Percentiles rank a stretch among this genome's conserved stretches.
phyloP scores from a whole-genome alignment of 1,284 basidiomycete species.

The Ganoderma sinense region DNA sequence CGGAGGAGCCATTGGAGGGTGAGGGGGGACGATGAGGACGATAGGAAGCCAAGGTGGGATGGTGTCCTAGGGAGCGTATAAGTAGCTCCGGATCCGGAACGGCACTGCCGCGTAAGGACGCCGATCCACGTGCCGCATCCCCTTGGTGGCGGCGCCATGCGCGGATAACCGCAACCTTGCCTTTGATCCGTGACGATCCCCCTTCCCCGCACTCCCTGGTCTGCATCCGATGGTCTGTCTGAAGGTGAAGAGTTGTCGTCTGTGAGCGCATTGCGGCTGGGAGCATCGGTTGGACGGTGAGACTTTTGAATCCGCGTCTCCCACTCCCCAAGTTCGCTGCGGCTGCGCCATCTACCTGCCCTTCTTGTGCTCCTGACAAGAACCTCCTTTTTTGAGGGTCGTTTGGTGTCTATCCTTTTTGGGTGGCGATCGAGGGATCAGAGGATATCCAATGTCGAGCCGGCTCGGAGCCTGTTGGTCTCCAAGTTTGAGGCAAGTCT shows the following conservation, averaged over 20 bases:
- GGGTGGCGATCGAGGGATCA: too few species aligned
- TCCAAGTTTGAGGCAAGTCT: too few species aligned
- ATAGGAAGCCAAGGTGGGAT: conserved; percentile 10
- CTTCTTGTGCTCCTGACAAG: too few species aligned
- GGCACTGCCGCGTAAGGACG: conserved; percentile 6
- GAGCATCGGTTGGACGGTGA: background rate
- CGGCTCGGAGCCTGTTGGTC: too few species aligned
- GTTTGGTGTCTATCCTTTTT: too few species aligned
- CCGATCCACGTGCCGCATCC: background rate
- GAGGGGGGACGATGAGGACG: conserved; percentile 26
- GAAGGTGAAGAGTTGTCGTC: background rate
- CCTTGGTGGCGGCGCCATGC: too few species aligned
- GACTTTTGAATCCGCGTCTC: background rate
- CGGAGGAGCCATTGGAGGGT: conserved; percentile 42
- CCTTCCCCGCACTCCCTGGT: background rate
- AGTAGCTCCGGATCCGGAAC: conserved; percentile 1
- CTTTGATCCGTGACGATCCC: conserved; percentile 4
- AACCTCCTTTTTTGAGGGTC: too few species aligned
- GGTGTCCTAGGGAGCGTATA: background rate
- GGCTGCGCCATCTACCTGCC: background rate
- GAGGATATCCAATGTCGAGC: too few species aligned
- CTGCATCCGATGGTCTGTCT: background rate
- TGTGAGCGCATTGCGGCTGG: background rate
- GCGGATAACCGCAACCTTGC: background rate
- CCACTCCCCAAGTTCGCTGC: background rate